These are phyloP conservation scores for Collybia sordida DNA, from an alignment of 768 basidiomycete species.

Conservation along the genomic window DNA sequence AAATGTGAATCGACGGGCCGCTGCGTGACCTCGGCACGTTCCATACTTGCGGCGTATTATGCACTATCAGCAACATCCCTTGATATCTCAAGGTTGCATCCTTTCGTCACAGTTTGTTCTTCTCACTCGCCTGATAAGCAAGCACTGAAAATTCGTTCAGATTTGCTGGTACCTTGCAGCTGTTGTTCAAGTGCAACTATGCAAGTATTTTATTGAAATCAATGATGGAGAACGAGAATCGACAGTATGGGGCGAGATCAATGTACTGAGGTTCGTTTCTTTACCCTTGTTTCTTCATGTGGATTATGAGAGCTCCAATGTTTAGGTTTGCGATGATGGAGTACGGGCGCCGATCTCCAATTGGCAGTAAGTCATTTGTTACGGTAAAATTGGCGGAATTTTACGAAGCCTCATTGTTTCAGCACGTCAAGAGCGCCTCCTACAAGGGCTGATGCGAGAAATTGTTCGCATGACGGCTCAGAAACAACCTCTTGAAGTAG, in stretches of 20 bases:
- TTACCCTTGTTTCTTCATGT: background rate
- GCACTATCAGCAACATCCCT: constrained; percentile 79
- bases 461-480: constrained; percentile 82
- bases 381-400: background rate
- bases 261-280: constrained; percentile 63
- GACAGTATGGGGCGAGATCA: constrained; percentile 86
- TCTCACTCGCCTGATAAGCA: background rate
- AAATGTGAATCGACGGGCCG: constrained; percentile 65
- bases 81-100: constrained; percentile 78
- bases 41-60: constrained; percentile 75
- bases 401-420: constrained; percentile 8
- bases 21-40: constrained; percentile 73
- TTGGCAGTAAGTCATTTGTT: constrained; percentile 62
- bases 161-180: constrained; percentile 93
- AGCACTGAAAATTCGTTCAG: constrained; percentile 32
- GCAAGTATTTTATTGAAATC: constrained; percentile 82
- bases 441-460: constrained; percentile 83
- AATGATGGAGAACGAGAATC: constrained; percentile 75
- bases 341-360: constrained; percentile 77
- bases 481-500: constrained; percentile 76
- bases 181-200: constrained; percentile 82
- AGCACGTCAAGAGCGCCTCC: constrained; percentile 82
- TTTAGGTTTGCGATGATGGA: constrained; percentile 79
- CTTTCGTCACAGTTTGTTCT: constrained; percentile 70
- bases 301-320: background rate